Evolutionary conservation across 495 filamentous ascomycete species (phyloP).

Genomic region (Collariella sp.): DNA sequence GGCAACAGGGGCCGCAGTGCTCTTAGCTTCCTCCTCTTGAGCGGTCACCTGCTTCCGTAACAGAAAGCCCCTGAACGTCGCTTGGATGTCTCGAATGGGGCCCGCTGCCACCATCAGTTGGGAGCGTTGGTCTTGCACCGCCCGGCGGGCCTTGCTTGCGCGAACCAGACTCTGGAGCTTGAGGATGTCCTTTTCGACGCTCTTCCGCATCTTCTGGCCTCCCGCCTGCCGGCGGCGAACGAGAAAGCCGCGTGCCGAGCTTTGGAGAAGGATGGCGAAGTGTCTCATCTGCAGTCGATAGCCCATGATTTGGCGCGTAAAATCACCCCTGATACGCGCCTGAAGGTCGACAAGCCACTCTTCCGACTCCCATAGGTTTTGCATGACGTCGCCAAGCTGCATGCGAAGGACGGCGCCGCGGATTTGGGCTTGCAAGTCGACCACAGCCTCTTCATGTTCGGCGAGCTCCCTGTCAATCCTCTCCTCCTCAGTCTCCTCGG

Average conservation of each 20-base stretch:
- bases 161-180: constrained; percentile 78
- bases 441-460: constrained; percentile 60
- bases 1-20: constrained; percentile 37
- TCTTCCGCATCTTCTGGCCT: constrained; percentile 59
- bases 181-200: constrained; percentile 62
- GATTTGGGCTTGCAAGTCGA: constrained; percentile 82
- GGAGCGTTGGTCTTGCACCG: constrained; percentile 56
- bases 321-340: constrained; percentile 66
- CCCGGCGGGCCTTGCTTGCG: constrained; percentile 61
- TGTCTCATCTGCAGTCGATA: constrained; percentile 71
- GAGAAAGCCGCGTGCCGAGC: constrained; percentile 69
- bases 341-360: constrained; percentile 71
- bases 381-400: constrained; percentile 74
- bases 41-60: constrained; percentile 40
- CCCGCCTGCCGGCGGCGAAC: constrained; percentile 53
- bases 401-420: constrained; percentile 71
- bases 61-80: constrained; percentile 53
- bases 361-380: constrained; percentile 84
- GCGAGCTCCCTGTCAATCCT: constrained; percentile 74
- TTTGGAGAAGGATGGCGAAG: constrained; percentile 72
- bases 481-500: constrained; percentile 81
- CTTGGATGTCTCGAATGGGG: constrained; percentile 60
- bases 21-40: constrained; percentile 47
- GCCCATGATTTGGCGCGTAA: constrained; percentile 59
- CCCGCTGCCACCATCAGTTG: constrained; percentile 49